Base-by-base conservation (phyloP, 129 eudicot genomes). In the Deinandra increscens region DNA sequence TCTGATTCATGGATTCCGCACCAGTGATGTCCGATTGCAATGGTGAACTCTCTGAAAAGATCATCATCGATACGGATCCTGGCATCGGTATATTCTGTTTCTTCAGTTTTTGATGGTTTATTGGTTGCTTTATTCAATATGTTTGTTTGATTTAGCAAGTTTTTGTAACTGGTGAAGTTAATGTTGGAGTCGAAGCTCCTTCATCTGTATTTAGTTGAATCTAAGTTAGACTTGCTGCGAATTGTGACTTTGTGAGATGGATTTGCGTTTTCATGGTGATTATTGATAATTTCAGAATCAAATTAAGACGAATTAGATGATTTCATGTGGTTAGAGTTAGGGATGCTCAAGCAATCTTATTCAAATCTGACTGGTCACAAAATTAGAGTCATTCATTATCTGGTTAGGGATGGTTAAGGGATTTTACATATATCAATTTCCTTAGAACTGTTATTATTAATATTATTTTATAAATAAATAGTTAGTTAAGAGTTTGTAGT, bases 61-160 rank as follows among this genome's bases (percentile, higher is more conserved):
- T 86, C 75, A 83, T 86, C 18, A 86, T 86, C 29, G 92, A 86
- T 69, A 86, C 92, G 5, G 92, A 86, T 86, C 92, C 92, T 60
- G 92, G 92, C 72, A 85, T 88, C 75, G 96, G 81, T 80, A 66
- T 38, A 11, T 15, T 38, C 3, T 53, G 9, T n/a, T n/a, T 50
- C 23, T 51, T 20, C 0, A 15, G 23, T 36, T 49, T 49, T 46
- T 33, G 13, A 67, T 31, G 31, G 22, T 13, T 53, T 5, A 15
- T 49, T 46, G 17, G 13, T 46, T 31, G 31, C 14, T 13, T 53
- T 5, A 15, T 20, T 34, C 23, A 18, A 4, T 54, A 15, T 26
- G 0, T 58, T 42, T 23, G 15, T 56, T 60, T 3, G 0, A 14
- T 61, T 43, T 46, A 49, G 31, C 31, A 26, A 26, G 5, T 70